phyloP scores from a whole-genome alignment of 129 eudicot genomes.

The Flaveria robusta region DNA sequence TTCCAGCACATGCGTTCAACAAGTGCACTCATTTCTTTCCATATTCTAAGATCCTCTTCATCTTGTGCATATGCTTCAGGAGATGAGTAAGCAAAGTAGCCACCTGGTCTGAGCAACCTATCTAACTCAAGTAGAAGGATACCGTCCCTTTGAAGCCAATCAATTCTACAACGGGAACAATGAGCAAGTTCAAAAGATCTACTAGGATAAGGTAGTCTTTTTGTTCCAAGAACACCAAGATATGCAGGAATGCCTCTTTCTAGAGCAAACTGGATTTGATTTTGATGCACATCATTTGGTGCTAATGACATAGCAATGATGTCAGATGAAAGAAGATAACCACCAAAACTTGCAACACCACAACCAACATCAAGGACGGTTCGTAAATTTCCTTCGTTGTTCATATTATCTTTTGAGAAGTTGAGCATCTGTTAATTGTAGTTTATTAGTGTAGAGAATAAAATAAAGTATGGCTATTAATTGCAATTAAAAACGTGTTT shows the following conservation, averaged over 20 bases:
- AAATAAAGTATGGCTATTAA: background rate
- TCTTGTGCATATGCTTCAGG: slow-evolving; percentile 99
- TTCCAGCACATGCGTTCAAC: slow-evolving; percentile 99
- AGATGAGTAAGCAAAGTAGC: slow-evolving; percentile 97
- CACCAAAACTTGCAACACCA: slow-evolving; percentile 99
- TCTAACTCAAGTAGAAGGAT: slow-evolving; percentile 95
- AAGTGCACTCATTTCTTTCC: slow-evolving; percentile 96
- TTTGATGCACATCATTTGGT: slow-evolving; percentile 97
- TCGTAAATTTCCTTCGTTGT: slow-evolving; percentile 78
- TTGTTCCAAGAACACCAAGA: slow-evolving; percentile 97
- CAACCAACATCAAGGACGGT: slow-evolving; percentile 98
- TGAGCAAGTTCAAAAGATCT: slow-evolving; percentile 97
- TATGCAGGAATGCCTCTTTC: slow-evolving; percentile 99
- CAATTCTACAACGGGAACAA: slow-evolving; percentile 98
- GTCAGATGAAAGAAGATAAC: slow-evolving; percentile 84
- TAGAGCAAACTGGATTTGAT: slow-evolving; percentile 95
- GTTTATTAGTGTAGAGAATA: background rate
- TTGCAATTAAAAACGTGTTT: background rate
- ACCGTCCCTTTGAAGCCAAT: slow-evolving; percentile 99
- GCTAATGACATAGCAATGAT: slow-evolving; percentile 90
- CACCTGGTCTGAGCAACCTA: slow-evolving; percentile 94
- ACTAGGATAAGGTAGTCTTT: slow-evolving; percentile 97
- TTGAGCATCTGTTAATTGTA: slow-evolving; percentile 77
- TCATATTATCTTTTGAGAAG: slow-evolving; percentile 66
- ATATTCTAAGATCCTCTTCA: slow-evolving; percentile 88